phyloP scores from a whole-genome alignment of 1,139 yeast species.

The Debaryomyces coudertii region DNA sequence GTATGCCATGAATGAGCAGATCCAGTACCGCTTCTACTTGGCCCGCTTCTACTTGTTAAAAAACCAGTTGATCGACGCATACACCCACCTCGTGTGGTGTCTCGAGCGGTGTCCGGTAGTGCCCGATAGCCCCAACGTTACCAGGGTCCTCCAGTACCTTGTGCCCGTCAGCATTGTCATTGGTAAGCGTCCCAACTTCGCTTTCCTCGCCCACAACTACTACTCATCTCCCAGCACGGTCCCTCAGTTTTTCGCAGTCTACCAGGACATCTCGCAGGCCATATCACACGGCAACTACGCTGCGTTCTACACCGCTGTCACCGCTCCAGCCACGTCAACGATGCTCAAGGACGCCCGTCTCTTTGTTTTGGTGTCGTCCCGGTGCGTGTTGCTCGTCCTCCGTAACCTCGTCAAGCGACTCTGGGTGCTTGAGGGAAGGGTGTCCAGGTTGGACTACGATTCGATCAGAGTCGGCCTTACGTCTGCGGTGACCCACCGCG shows the following conservation, averaged over 20 bases:
- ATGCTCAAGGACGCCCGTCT: slow-evolving; percentile 42
- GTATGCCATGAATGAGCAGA: slow-evolving; percentile 55
- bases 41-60: slow-evolving; percentile 69
- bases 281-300: slow-evolving; percentile 46
- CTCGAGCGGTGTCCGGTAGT: slow-evolving; percentile 45
- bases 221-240: slow-evolving; percentile 15
- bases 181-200: slow-evolving; percentile 51
- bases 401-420: slow-evolving; percentile 47
- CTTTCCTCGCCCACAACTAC: slow-evolving; percentile 22
- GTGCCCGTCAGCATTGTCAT: slow-evolving; percentile 60
- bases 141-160: slow-evolving; percentile 51
- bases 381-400: slow-evolving; percentile 46
- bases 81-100: slow-evolving; percentile 66
- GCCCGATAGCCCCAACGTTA: slow-evolving; percentile 31
- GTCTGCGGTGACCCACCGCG: slow-evolving; percentile 2
- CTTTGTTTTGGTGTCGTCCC: slow-evolving; percentile 28
- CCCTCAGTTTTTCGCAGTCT: slow-evolving; percentile 38
- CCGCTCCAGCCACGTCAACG: slow-evolving; percentile 25
- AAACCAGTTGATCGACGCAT: slow-evolving; percentile 58
- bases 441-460: slow-evolving; percentile 35
- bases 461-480: slow-evolving; percentile 26
- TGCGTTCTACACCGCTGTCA: slow-evolving; percentile 33
- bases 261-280: slow-evolving; percentile 36
- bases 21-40: slow-evolving; percentile 68
- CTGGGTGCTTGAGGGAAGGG: slow-evolving; percentile 35